Base-by-base conservation (phyloP, 2,329 filamentous ascomycete genomes). In the Scopulariopsis brevicaulis region DNA sequence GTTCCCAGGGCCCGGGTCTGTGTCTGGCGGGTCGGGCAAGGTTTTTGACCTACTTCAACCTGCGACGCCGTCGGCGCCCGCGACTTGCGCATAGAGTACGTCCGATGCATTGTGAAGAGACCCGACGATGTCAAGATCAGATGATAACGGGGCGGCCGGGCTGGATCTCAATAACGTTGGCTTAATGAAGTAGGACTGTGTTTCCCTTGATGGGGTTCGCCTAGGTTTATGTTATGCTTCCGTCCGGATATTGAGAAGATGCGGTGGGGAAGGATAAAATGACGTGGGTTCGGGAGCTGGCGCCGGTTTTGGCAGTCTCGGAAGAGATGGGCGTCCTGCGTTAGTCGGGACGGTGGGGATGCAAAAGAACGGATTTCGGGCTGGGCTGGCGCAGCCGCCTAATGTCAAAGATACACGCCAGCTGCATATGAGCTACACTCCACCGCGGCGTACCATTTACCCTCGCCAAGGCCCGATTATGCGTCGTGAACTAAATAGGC, bases 51-150 rank as follows among this genome's bases (percentile, higher is more conserved):
- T 68, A 83, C 81, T 72, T 84, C 80, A 53, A 84, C 77, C 69
- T 84, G 81, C 69, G 91, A 95, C 69, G 94, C 94, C 64, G 94
- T 99, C 54, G 94, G 94, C 74, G 90, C 90, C 81, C 94, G 87
- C 74, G 89, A 87, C 76, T 95, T 89, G 86, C 94, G 92, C 94
- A 96, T 96, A 68, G 91, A 96, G 74, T 97, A 99, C 64, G 94
- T 96, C 73, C 93, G 91, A 83, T 99, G 94, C 93, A 99, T 99
- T 59, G 62, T 76, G 74, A 54, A 37, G 18, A n/a, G 52, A 32
- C 11, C 40, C 40, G 50, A 53, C 11, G 51, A 34, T 6, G 12
- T 12, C 11, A 15, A 53, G 51, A 32, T 32, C 32, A 4, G 25
- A 53, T 11, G 20, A 22, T 6, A n/a, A 46, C 15, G 20, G 46